Conservation (phyloP, 208 protist species). For the Trichomonas tenax region DNA sequence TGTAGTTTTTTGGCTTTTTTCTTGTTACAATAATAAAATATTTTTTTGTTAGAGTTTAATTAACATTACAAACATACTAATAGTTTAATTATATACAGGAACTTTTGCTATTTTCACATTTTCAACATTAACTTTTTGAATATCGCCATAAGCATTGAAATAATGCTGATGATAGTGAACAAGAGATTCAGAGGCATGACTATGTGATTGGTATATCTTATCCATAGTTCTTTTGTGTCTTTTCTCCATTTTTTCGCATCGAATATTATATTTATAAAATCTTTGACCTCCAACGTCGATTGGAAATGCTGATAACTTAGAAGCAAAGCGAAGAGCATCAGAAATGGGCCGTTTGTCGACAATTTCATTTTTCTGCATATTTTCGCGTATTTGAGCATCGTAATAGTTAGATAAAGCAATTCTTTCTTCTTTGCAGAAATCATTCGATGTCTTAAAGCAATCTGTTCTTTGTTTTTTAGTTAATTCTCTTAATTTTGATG, state of each 20-base stretch:
- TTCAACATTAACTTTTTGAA: background rate
- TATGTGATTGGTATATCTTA: background rate
- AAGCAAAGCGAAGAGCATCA: background rate
- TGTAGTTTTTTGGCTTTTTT: background rate
- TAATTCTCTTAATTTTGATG: background rate
- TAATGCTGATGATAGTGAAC: background rate
- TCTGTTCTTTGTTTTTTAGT: background rate
- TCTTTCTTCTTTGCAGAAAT: background rate
- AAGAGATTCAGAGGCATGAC: background rate
- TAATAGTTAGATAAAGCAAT: background rate
- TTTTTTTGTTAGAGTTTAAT: too few relatives aligned
- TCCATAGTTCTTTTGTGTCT: background rate
- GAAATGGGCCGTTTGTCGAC: background rate
- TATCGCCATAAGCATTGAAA: background rate
- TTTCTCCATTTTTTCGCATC: background rate
- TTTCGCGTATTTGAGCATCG: background rate
- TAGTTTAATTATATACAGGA: background rate
- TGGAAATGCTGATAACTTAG: background rate
- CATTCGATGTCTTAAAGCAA: background rate
- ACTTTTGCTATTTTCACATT: background rate
- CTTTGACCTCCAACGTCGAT: background rate
- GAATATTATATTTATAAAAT: conserved; percentile 14
- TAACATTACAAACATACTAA: too few relatives aligned
- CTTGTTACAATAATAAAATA: too few relatives aligned
- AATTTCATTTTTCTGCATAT: background rate